Evolutionary conservation across 805 yeast species (phyloP).

Genomic region (Saccharomycopsis fodiens): DNA sequence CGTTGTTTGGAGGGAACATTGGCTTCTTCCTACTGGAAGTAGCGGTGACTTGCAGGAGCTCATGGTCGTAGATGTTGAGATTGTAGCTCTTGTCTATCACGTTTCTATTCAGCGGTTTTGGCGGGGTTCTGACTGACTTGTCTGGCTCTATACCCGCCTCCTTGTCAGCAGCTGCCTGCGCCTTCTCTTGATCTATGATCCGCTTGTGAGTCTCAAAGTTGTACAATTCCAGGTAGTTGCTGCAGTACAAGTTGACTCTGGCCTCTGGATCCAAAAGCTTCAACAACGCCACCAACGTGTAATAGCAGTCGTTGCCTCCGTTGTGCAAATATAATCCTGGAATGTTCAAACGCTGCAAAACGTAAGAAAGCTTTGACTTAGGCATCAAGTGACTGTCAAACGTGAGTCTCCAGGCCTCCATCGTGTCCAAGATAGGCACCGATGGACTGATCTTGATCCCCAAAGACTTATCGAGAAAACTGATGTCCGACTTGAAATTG

Average conservation of each 20-base stretch:
- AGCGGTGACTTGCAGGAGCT: not conserved
- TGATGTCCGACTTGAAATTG: slow-evolving; percentile 44
- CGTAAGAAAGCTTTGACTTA: slow-evolving; percentile 35
- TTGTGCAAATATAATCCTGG: slow-evolving; percentile 60
- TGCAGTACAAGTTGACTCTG: slow-evolving; percentile 23
- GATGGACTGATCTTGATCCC: slow-evolving; percentile 33
- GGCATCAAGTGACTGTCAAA: slow-evolving; percentile 19
- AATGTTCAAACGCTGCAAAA: slow-evolving; percentile 40
- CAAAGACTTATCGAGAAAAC: slow-evolving; percentile 36
- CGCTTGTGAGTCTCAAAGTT: not conserved
- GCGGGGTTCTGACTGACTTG: not conserved
- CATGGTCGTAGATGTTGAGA: slow-evolving; percentile 1
- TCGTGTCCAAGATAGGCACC: slow-evolving; percentile 32
- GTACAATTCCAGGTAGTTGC: slow-evolving; percentile 11
- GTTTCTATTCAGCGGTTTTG: slow-evolving; percentile 4
- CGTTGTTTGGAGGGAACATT: slow-evolving; percentile 5
- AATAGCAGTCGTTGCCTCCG: slow-evolving; percentile 68
- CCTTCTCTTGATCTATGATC: not conserved
- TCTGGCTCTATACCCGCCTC: not conserved
- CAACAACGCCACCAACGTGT: slow-evolving; percentile 44
- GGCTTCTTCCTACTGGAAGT: not conserved
- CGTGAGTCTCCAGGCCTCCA: slow-evolving; percentile 23
- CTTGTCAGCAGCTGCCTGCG: not conserved
- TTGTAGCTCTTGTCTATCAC: not conserved
- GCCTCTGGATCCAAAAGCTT: slow-evolving; percentile 43